Evolutionary conservation across 176 grass and related monocot genomes (phyloP).

Genomic region (Zea luxurians): DNA sequence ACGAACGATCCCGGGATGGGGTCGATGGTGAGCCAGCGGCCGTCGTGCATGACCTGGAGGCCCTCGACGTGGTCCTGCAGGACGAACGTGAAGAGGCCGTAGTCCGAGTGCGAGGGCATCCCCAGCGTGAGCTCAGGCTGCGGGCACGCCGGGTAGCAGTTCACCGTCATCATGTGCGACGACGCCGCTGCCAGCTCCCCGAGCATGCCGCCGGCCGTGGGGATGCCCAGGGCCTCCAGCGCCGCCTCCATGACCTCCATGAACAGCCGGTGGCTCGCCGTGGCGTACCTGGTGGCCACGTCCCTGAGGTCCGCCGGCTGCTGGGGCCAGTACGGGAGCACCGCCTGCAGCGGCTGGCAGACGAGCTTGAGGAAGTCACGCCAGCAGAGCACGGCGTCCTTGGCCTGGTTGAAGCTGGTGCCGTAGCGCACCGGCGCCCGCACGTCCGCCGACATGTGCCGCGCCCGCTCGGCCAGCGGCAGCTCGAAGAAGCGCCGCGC

Average conservation of each 20-base stretch:
- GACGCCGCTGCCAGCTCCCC: conserved; percentile 22
- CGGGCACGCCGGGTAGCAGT: conserved; percentile 66
- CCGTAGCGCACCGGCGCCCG: conserved; percentile 55
- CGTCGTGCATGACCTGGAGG: conserved; percentile 49
- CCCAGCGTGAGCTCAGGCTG: conserved; percentile 69
- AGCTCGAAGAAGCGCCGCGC: conserved; percentile 65
- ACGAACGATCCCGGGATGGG: conserved; percentile 39
- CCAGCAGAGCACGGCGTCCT: conserved; percentile 71
- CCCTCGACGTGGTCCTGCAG: conserved; percentile 65
- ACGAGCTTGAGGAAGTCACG: conserved; percentile 77
- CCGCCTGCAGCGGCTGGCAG: conserved; percentile 4
- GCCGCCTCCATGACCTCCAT: conserved; percentile 50
- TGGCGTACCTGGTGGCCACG: conserved; percentile 29
- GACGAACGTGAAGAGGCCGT: conserved; percentile 66
- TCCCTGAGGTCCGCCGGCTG: conserved; percentile 52
- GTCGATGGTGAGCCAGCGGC: conserved; percentile 51
- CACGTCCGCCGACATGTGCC: conserved; percentile 59
- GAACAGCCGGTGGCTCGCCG: conserved; percentile 42
- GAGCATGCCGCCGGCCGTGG: neutral
- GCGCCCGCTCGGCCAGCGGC: conserved; percentile 31
- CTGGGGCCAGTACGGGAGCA: conserved; percentile 50
- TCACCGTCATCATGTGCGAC: conserved; percentile 65
- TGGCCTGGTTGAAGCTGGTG: conserved; percentile 81
- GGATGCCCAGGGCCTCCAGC: conserved; percentile 47
- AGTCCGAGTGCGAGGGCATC: conserved; percentile 84